Evolutionary conservation across 192 early-diverging fungal species (phyloP).

Genomic region (Backusella macrospora): DNA sequence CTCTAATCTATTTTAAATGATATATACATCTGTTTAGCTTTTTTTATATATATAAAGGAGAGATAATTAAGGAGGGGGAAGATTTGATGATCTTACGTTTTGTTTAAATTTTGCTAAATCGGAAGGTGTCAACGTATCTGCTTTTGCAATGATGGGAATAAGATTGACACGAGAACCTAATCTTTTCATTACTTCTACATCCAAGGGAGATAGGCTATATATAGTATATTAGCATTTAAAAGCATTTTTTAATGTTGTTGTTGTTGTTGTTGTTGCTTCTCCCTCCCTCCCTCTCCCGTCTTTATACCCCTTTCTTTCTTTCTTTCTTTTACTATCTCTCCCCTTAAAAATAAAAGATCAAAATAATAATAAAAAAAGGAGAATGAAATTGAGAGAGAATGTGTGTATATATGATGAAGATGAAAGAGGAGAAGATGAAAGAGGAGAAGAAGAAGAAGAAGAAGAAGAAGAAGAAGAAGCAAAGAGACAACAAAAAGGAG

Average conservation of each 20-base stretch:
- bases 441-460: not conserved
- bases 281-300: too few relatives aligned
- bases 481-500: not conserved
- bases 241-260: too few relatives aligned
- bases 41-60: not conserved
- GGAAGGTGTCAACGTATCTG: constrained; percentile 93
- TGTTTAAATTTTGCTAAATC: constrained; percentile 94
- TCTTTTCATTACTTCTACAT: constrained; percentile 98
- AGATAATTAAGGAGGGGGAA: constrained; percentile 4
- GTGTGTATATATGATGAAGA: too few relatives aligned
- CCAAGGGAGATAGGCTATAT: constrained; percentile 79
- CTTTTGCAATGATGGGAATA: constrained; percentile 98
- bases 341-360: too few relatives aligned
- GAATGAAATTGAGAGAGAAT: too few relatives aligned
- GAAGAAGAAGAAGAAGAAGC: not conserved
- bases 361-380: too few relatives aligned
- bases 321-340: too few relatives aligned
- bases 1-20: constrained; percentile 64
- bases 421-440: too few relatives aligned
- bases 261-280: too few relatives aligned
- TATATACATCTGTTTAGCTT: not conserved
- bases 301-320: too few relatives aligned
- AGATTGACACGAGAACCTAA: constrained; percentile 95
- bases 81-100: constrained; percentile 59
- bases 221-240: too few relatives aligned